Evolutionary conservation across 1,284 basidiomycete genomes (phyloP).

Genomic region (Crucibulum cyathiforme): DNA sequence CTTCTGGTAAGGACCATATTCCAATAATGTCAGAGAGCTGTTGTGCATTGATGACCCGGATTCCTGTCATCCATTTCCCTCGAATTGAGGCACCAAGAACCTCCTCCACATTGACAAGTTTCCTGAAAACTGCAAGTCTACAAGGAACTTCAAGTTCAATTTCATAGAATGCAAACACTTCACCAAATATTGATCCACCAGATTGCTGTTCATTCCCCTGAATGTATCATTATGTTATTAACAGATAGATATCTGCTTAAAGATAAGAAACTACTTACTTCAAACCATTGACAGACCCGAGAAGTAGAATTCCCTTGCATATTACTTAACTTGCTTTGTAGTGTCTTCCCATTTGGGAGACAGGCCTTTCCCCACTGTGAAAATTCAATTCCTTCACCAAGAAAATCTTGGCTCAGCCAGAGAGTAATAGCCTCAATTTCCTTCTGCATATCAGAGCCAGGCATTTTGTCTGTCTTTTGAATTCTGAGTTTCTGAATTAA

Average conservation of each 20-base stretch:
- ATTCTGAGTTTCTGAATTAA: constrained; percentile 25
- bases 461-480: constrained; percentile 27
- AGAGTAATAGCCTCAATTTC: constrained; percentile 13
- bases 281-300: constrained; percentile 5
- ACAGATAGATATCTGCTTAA: background rate
- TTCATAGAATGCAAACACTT: background rate
- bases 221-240: background rate
- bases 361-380: background rate
- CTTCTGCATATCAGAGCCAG: constrained; percentile 14
- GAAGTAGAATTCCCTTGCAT: constrained; percentile 4
- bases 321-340: constrained; percentile 1
- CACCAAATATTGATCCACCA: background rate
- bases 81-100: background rate
- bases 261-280: background rate
- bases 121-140: background rate
- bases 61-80: background rate
- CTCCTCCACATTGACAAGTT: background rate
- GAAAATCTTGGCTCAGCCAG: background rate
- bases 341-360: background rate
- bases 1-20: background rate
- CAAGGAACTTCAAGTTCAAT: background rate
- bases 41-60: background rate
- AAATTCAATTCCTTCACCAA: background rate
- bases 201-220: background rate
- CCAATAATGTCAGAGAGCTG: background rate